phyloP scores from a whole-genome alignment of 1,284 basidiomycete species.

The Hemileia vastatrix region DNA sequence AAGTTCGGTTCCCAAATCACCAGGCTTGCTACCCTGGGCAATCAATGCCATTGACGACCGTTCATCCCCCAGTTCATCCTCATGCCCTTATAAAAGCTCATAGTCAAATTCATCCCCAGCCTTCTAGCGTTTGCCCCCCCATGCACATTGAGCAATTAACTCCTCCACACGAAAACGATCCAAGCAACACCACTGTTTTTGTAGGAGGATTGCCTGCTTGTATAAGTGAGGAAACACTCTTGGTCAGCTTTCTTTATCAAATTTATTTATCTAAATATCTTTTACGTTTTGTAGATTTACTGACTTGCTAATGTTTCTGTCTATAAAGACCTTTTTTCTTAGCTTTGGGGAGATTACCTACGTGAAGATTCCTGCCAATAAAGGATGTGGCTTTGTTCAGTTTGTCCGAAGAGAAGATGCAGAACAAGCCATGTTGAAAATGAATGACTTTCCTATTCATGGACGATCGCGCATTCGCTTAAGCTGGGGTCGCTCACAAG shows the following conservation, averaged over 20 bases:
- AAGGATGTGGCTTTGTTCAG: constrained; percentile 92
- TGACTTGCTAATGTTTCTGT: not conserved
- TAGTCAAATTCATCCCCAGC: constrained; percentile 1
- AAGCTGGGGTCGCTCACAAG: constrained; percentile 66
- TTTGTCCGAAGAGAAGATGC: constrained; percentile 85
- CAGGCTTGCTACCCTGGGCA: not conserved
- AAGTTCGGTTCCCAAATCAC: constrained; percentile 2
- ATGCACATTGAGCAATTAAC: not conserved
- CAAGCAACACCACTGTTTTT: constrained; percentile 85
- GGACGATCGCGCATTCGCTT: constrained; percentile 72
- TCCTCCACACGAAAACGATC: constrained; percentile 52
- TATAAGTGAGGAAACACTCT: constrained; percentile 74
- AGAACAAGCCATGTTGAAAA: constrained; percentile 81
- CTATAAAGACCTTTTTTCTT: constrained; percentile 57
- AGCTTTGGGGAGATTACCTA: constrained; percentile 88
- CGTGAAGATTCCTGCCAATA: constrained; percentile 88
- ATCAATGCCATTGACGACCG: not conserved
- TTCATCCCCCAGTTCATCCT: not conserved
- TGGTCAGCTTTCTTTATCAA: constrained; percentile 45
- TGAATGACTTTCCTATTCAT: constrained; percentile 89
- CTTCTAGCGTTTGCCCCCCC: not conserved
- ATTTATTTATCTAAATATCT: not conserved
- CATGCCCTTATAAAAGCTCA: not conserved
- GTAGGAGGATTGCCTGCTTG: constrained; percentile 75
- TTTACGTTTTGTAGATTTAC: not conserved